phyloP scores from a whole-genome alignment of 139 green algal genomes.

The Volvox africanus region DNA sequence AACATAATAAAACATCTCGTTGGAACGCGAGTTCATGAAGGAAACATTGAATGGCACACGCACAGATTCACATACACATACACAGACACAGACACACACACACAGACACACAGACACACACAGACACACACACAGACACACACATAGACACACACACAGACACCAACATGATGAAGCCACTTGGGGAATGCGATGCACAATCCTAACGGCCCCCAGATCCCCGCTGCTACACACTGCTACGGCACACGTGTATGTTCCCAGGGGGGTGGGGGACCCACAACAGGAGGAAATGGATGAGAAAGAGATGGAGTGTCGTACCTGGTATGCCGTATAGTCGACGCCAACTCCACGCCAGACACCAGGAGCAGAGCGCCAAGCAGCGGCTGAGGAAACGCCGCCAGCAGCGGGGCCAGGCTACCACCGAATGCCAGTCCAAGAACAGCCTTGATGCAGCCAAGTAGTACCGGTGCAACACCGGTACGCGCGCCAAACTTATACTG shows the following conservation, averaged over 20 bases:
- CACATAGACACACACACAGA: no score
- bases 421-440: conserved; percentile 77
- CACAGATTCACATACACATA: neutral
- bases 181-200: no score
- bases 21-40: neutral
- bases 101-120: no score
- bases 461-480: conserved; percentile 72
- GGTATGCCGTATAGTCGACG: conserved; percentile 51
- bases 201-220: no score
- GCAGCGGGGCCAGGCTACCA: conserved; percentile 70
- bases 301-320: neutral
- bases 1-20: no score
- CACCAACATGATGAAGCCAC: no score
- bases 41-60: neutral
- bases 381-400: conserved; percentile 72
- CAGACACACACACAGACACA: no score
- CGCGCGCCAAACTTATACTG: conserved; percentile 82
- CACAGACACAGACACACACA: neutral
- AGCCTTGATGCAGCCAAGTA: conserved; percentile 83
- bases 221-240: no score
- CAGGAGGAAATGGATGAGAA: no score
- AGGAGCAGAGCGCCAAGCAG: conserved; percentile 80
- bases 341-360: conserved; percentile 77
- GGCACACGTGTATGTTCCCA: no score
- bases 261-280: no score